Evolutionary conservation across 2,329 filamentous ascomycete species (phyloP).

Genomic region (Beauveria pseudobassiana): DNA sequence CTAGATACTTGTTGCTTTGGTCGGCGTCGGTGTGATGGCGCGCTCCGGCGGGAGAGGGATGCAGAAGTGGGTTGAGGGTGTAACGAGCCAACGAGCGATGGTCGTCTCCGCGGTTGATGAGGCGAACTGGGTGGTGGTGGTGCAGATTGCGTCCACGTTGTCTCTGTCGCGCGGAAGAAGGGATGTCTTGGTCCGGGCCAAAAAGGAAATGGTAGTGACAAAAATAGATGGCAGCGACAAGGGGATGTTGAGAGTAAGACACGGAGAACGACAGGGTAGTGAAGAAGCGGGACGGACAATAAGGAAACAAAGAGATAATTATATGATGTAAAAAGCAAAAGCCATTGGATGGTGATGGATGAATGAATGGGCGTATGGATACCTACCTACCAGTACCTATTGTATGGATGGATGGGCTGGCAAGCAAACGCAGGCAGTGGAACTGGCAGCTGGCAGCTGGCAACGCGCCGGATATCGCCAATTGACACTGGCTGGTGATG

Average conservation of each 20-base stretch:
- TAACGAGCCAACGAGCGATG: too few relatives aligned
- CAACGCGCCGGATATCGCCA: neutral
- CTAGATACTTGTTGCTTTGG: neutral
- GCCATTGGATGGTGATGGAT: neutral
- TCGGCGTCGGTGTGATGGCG: neutral
- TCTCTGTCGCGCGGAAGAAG: neutral
- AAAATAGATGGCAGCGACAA: conserved; percentile 4
- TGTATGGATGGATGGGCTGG: neutral
- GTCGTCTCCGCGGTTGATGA: too few relatives aligned
- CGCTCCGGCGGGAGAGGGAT: neutral
- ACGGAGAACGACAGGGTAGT: neutral
- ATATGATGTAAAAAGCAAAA: conserved; percentile 5
- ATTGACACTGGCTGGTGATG: neutral
- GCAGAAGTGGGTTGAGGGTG: neutral
- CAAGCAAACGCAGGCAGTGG: neutral
- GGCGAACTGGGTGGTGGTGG: neutral
- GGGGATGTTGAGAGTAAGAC: conserved; percentile 7
- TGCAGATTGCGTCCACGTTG: neutral
- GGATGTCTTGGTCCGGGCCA: neutral
- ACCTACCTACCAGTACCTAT: too few relatives aligned
- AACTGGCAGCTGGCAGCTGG: neutral
- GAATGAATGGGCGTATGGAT: neutral
- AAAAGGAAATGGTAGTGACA: conserved; percentile 1
- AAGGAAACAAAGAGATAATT: neutral
- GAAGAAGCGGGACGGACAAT: neutral